Base-by-base conservation (phyloP, 306 rosid genomes). In the Luffa acutangula region DNA sequence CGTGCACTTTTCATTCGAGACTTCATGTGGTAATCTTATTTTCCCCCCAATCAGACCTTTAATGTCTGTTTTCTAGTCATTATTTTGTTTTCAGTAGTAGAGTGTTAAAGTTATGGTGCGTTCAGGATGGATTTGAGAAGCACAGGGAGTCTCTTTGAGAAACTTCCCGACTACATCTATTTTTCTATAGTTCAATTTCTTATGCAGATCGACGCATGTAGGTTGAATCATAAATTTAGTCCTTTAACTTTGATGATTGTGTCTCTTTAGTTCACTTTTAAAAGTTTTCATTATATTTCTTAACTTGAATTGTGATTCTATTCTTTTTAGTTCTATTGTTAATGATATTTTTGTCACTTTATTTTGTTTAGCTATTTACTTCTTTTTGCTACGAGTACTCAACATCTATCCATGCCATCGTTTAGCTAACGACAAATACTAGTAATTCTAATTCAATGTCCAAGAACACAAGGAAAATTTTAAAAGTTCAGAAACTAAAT, bases 1-100 rank as follows among this genome's bases (percentile, higher is more conserved):
- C 94, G 97, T 56, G 92, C 98, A 49, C 91, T 95, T 71, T 85
- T 92, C 14, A 87, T 82, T 85, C 96, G 97, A 51, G 97, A 95
- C 82, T 82, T 95, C 52, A 95, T 95, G 98, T 95, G 98, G 98
- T 95, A 90, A 86, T 84, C 33, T 9, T 41, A 17, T 81, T 60
- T 63, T 46, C 74, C 62, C 62, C 80, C 73, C 39, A 51, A 57
- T 52, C 80, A 17, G 48, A 41, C 15, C 59, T 62, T 21, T 31
- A 36, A 7, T 3, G 18, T 59, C 9, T 56, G 34, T 14, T 78
- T 59, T 31, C 36, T 20, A 5, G n/a, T 41, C 34, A 21, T 54
- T 56, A 58, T 59, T 18, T 51, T 42, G 25, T 42, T 57, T 75
- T 54, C 51, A 76, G 20, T 43, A 0, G 37, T 70, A 7, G 10